Evolutionary conservation across 192 early-diverging fungal species (phyloP).

Genomic region (Rhizophagus sp.): DNA sequence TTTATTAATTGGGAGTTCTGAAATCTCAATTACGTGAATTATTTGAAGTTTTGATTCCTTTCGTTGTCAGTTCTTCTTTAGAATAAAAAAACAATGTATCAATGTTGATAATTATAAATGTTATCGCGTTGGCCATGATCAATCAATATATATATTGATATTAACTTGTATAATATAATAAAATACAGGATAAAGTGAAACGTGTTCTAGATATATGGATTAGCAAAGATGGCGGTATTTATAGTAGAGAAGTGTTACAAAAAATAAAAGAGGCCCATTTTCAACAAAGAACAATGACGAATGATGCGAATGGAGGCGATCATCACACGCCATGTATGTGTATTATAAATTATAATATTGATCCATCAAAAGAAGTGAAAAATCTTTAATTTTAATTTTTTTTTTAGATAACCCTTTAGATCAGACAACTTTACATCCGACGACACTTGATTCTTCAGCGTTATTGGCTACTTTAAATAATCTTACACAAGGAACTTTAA

Average conservation of each 20-base stretch:
- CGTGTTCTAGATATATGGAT: slow-evolving; percentile 46
- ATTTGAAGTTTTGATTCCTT: too few relatives aligned
- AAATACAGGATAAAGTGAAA: slow-evolving; percentile 49
- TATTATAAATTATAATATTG: not conserved
- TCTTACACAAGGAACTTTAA: slow-evolving; percentile 29
- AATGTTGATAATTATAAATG: not conserved
- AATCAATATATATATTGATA: not conserved
- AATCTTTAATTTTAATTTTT: not conserved
- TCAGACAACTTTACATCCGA: not conserved
- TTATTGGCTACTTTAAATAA: slow-evolving; percentile 28
- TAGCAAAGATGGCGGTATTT: slow-evolving; percentile 23
- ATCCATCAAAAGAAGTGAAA: not conserved
- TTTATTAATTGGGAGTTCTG: too few relatives aligned
- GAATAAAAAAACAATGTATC: not conserved
- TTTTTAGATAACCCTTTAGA: not conserved
- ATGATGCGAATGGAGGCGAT: not conserved
- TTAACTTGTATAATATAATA: slow-evolving; percentile 3
- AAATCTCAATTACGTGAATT: too few relatives aligned
- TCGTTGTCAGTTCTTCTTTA: too few relatives aligned
- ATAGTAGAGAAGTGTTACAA: slow-evolving; percentile 15
- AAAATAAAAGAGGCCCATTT: slow-evolving; percentile 29
- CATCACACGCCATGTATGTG: slow-evolving; percentile 12
- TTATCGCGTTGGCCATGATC: not conserved
- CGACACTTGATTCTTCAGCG: slow-evolving; percentile 19
- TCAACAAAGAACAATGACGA: not conserved